These are phyloP conservation scores for Macrophomina phaseolina DNA, from an alignment of 2,329 filamentous ascomycete genomes.

Conservation along the genomic window DNA sequence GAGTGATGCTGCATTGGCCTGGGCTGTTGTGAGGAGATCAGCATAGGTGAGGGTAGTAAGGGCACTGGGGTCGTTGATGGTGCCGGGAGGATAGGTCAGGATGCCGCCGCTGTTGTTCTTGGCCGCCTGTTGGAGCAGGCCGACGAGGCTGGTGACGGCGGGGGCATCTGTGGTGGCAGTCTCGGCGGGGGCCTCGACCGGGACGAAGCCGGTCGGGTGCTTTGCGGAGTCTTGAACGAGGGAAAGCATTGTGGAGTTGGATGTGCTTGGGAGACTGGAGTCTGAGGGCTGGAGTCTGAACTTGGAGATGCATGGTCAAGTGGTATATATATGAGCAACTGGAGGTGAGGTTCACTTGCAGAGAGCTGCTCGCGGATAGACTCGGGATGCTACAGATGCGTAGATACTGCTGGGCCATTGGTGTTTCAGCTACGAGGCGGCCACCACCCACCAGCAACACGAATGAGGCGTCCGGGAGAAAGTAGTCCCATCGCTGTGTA, in stretches of 20 bases:
- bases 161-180: background rate
- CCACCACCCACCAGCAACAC: background rate
- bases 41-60: background rate
- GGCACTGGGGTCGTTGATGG: background rate
- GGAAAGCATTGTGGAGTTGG: background rate
- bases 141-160: background rate
- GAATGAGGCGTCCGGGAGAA: background rate
- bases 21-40: background rate
- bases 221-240: background rate
- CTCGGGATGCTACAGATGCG: background rate
- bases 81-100: background rate
- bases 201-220: background rate
- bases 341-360: background rate
- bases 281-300: background rate
- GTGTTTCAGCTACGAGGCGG: background rate
- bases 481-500: background rate
- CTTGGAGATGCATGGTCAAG: background rate
- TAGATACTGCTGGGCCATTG: background rate
- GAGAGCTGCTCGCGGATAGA: background rate
- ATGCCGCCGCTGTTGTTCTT: background rate
- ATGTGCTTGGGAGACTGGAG: background rate
- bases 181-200: background rate
- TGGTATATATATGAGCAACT: background rate
- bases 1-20: slow-evolving; percentile 1
- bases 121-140: background rate